Evolutionary conservation across 192 early-diverging fungal species (phyloP).

Genomic region (Chytriomyces confervae): DNA sequence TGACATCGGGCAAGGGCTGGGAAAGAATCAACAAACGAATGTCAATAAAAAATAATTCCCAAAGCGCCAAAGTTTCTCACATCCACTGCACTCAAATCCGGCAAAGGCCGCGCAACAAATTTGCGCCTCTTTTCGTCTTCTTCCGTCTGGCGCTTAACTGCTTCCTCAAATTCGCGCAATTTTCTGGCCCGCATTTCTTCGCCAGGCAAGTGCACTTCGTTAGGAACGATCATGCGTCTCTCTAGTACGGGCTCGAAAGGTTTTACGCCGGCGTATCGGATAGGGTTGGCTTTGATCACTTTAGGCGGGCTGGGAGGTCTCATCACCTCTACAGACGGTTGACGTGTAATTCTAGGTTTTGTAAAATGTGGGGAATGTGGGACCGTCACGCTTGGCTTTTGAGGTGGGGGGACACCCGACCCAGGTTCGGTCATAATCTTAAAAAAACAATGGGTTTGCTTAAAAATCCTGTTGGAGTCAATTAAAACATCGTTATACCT

Average conservation of each 20-base stretch:
- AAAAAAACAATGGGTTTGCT: background rate
- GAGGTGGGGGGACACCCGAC: conserved; percentile 27
- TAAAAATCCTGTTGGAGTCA: background rate
- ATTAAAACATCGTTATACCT: conserved; percentile 24
- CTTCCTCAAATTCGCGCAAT: conserved; percentile 59
- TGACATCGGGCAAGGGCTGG: conserved; percentile 50
- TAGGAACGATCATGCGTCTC: conserved; percentile 40
- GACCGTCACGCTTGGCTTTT: conserved; percentile 44
- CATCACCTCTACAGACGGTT: background rate
- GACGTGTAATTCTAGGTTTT: conserved; percentile 42
- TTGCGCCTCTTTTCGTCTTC: conserved; percentile 47
- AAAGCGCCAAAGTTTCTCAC: too few relatives aligned
- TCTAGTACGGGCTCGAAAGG: conserved; percentile 50
- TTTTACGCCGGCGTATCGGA: conserved; percentile 35
- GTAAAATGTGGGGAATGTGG: conserved; percentile 52
- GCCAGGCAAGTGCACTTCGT: conserved; percentile 64
- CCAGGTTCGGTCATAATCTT: conserved; percentile 42
- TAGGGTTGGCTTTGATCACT: conserved; percentile 56
- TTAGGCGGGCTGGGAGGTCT: conserved; percentile 30
- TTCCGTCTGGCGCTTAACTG: conserved; percentile 36
- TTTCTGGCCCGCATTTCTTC: conserved; percentile 64
- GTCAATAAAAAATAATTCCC: background rate
- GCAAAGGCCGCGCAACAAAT: conserved; percentile 30
- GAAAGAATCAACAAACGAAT: background rate
- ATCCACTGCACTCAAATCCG: conserved; percentile 18